Evolutionary conservation across 139 green algal genomes (phyloP).

Genomic region (Tetradesmus obliquus): DNA sequence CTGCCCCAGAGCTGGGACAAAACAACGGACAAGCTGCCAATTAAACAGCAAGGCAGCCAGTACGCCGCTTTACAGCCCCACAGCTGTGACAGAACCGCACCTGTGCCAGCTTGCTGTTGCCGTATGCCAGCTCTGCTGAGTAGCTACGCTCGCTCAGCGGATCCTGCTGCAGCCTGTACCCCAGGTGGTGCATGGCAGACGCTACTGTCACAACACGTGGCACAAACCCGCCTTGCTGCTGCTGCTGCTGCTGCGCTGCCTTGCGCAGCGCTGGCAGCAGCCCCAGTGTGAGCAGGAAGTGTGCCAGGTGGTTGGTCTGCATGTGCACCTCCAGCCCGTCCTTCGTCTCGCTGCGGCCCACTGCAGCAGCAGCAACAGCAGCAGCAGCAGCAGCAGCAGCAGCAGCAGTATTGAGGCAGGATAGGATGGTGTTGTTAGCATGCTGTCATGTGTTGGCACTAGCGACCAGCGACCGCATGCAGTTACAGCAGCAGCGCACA

Average conservation of each 20-base stretch:
- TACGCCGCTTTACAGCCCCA: no score
- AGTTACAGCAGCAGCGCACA: not conserved
- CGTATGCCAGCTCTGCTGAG: conserved; percentile 62
- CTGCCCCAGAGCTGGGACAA: not conserved
- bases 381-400: not conserved
- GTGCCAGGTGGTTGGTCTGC: conserved; percentile 85
- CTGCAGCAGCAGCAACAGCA: conserved; percentile 47
- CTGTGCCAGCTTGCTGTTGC: conserved; percentile 83
- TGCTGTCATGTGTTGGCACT: not conserved
- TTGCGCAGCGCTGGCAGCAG: conserved; percentile 73
- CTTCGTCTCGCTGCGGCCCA: conserved; percentile 55
- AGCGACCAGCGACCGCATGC: not conserved
- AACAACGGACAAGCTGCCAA: no score
- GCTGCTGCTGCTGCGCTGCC: conserved; percentile 31
- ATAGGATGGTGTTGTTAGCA: not conserved
- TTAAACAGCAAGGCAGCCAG: no score
- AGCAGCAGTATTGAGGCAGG: not conserved
- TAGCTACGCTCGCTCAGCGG: conserved; percentile 52
- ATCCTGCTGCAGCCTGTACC: conserved; percentile 32
- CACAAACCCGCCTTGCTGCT: conserved; percentile 8
- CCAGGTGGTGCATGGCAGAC: conserved; percentile 65
- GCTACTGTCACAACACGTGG: conserved; percentile 76
- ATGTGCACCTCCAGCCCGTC: conserved; percentile 88
- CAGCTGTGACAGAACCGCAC: not conserved
- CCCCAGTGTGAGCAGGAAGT: conserved; percentile 84